Conservation (phyloP, 805 yeast species). For the Pichia paraexigua region DNA sequence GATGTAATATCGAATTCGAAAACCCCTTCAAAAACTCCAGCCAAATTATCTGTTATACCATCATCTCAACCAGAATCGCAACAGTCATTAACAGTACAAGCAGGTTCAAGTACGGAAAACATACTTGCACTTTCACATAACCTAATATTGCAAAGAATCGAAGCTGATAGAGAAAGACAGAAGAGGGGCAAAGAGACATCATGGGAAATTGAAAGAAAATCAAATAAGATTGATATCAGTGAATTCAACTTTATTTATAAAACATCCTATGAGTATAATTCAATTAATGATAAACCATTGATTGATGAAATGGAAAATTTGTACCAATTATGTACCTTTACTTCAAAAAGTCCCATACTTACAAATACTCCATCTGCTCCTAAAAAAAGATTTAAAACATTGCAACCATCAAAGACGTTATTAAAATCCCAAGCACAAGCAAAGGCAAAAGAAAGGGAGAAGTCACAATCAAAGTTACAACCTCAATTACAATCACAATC, state of each 20-base stretch:
- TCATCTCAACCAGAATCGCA: neutral
- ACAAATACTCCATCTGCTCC: neutral
- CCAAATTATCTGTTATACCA: conserved; percentile 1
- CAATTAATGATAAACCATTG: conserved; percentile 16
- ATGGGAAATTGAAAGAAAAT: conserved; percentile 58
- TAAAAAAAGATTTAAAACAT: neutral
- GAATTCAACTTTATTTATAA: conserved; percentile 29
- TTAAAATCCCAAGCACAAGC: neutral
- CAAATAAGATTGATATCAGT: conserved; percentile 13
- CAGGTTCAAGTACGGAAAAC: neutral
- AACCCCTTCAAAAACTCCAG: neutral
- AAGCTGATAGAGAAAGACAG: conserved; percentile 86
- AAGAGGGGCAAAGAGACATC: conserved; percentile 74
- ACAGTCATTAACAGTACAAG: neutral
- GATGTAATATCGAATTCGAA: neutral
- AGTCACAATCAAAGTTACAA: neutral
- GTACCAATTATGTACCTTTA: conserved; percentile 10
- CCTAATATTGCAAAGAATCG: conserved; percentile 72
- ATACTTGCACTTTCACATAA: conserved; percentile 22
- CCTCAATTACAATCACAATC: neutral
- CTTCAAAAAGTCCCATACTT: neutral
- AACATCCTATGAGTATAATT: conserved; percentile 12
- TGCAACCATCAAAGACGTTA: neutral
- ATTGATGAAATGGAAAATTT: conserved; percentile 21
- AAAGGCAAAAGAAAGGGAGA: neutral